Evolutionary conservation across 83 land plant genomes (phyloP).

Genomic region (Picea mariana): DNA sequence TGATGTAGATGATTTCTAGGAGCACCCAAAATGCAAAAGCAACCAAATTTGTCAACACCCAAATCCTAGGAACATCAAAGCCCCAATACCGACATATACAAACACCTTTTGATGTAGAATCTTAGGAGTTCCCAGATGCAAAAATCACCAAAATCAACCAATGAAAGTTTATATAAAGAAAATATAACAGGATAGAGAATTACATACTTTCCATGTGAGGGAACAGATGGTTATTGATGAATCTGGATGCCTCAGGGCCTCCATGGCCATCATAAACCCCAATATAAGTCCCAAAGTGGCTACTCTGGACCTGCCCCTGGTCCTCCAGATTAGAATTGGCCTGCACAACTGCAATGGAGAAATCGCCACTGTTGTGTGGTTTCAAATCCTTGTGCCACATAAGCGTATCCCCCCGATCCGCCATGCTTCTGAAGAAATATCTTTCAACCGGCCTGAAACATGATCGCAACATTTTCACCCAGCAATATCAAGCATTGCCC

Average conservation of each 20-base stretch:
- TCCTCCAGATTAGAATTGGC: conserved; percentile 66
- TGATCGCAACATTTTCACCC: conserved; percentile 34
- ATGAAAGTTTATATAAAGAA: too few species aligned
- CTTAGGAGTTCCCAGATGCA: too few species aligned
- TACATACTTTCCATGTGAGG: conserved; percentile 44
- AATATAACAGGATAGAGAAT: background rate
- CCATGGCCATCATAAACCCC: conserved; percentile 86
- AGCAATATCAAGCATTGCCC: background rate
- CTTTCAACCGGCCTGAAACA: conserved; percentile 37
- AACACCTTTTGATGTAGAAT: too few species aligned
- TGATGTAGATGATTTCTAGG: too few species aligned
- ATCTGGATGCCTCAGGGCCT: conserved; percentile 73
- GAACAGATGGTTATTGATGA: conserved; percentile 50
- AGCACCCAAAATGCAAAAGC: too few species aligned
- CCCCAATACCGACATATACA: too few species aligned
- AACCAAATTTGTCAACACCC: too few species aligned
- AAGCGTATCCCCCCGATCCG: conserved; percentile 34
- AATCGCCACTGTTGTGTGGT: conserved; percentile 67
- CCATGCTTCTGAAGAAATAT: conserved; percentile 20
- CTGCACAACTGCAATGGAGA: conserved; percentile 70
- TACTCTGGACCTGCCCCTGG: conserved; percentile 58
- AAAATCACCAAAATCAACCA: too few species aligned
- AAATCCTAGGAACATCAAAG: too few species aligned
- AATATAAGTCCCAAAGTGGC: conserved; percentile 50
- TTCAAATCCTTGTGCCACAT: conserved; percentile 58